Base-by-base conservation (phyloP, 768 basidiomycete genomes). In the Calocera cornea region DNA sequence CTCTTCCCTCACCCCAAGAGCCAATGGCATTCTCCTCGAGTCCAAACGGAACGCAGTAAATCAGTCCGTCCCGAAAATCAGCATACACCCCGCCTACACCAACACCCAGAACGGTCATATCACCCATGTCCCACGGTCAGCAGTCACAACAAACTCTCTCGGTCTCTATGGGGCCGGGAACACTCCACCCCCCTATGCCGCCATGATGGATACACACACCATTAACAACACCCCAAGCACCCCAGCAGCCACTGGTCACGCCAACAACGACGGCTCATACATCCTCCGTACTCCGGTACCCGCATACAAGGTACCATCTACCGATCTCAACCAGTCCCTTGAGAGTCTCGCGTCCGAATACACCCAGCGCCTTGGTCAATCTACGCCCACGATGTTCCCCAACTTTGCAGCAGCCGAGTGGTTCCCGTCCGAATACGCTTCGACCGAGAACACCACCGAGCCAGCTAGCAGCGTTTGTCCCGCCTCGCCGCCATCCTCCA, bases 211-310 rank as follows among this genome's bases (percentile, higher is more conserved):
- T 60, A 27, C 27, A 60, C 24, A 38, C 54, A 60, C 14, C 27
- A 19, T 16, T 60, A 33, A 16, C 27, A 60, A 27, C 54, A 60
- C 24, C 54, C 54, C 54, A 29, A 27, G 16, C 11, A 60, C 54
- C 54, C 54, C 54, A 60, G 54, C 54, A 60, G 54, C 31, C 24
- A 60, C 54, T 60, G 54, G 54, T 60, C 24, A 27, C 19, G 44
- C 44, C 54, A 60, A 60, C 54, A 60, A 60, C 54, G 54, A 60
- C 54, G 54, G 54, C 54, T 60, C 54, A 60, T 22, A 29, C 54
- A 22, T 60, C 54, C 31, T 33, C 54, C 54, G 54, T 60, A 60
- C 31, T 60, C 54, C 54, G 54, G 54, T 27, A 60, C 54, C 31
- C 24, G 54, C 54, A 29, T 60, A 60, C 54, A 60, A 22, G 14